These are phyloP conservation scores for Penicillium sp. DNA, from an alignment of 2,329 filamentous ascomycete genomes.

Conservation along the genomic window DNA sequence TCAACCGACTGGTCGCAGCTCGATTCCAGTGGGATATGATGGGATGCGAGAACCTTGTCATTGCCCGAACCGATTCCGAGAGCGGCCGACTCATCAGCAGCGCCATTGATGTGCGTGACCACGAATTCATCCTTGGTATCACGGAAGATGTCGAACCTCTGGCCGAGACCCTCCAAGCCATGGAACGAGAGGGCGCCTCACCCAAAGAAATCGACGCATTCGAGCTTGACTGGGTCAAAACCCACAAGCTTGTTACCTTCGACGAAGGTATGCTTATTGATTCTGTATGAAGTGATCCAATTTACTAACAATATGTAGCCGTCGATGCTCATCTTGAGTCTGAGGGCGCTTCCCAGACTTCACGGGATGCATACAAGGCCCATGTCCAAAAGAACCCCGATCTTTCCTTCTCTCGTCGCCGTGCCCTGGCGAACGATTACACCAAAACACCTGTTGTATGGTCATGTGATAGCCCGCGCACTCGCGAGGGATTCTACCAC, in stretches of 20 bases:
- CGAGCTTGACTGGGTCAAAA: constrained; percentile 85
- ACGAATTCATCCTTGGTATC: constrained; percentile 93
- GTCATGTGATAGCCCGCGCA: constrained; percentile 88
- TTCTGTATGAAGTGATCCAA: no score
- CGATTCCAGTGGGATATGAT: constrained; percentile 98
- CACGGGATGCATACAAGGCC: constrained; percentile 66
- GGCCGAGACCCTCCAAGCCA: constrained; percentile 82
- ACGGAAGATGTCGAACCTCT: constrained; percentile 75
- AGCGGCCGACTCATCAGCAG: constrained; percentile 87
- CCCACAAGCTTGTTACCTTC: constrained; percentile 80
- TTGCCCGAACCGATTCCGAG: constrained; percentile 93
- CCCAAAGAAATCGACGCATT: constrained; percentile 80
- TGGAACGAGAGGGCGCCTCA: constrained; percentile 77
- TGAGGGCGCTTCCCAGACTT: constrained; percentile 62
- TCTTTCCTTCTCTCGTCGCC: constrained; percentile 74
- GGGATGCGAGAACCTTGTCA: constrained; percentile 91
- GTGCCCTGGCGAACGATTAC: constrained; percentile 66
- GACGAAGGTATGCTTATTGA: constrained; percentile 62
- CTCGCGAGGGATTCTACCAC: constrained; percentile 68
- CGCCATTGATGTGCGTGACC: constrained; percentile 88
- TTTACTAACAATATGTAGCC: constrained; percentile 47
- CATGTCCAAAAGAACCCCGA: constrained; percentile 64
- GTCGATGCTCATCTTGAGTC: constrained; percentile 70
- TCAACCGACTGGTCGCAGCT: constrained; percentile 87
- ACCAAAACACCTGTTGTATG: constrained; percentile 71